These are phyloP conservation scores for Neospora caninum DNA, from an alignment of 169 alveolate genomes.

Conservation along the genomic window DNA sequence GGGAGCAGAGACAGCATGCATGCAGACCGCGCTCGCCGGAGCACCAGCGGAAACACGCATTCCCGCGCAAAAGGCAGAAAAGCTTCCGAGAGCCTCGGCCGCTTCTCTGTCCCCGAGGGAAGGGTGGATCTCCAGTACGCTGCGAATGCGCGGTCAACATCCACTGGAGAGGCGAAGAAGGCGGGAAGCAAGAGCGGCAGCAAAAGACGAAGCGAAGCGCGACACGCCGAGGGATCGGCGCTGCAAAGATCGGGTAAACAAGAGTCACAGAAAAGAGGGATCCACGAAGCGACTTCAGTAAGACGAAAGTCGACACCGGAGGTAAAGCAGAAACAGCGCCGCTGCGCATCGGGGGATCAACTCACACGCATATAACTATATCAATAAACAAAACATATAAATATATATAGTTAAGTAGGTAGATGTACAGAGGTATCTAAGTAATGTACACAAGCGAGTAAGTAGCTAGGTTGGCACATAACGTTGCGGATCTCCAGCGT, in stretches of 20 bases:
- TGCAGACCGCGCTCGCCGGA: constrained; percentile 13
- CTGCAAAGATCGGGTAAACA: not conserved
- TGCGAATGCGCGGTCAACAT: not conserved
- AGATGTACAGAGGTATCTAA: too few relatives aligned
- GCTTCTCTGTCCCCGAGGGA: not conserved
- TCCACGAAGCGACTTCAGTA: not conserved
- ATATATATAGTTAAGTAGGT: too few relatives aligned
- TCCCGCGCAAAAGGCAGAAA: constrained; percentile 31
- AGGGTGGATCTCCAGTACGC: not conserved
- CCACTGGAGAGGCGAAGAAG: not conserved
- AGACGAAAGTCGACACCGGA: too few relatives aligned
- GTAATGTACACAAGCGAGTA: too few relatives aligned
- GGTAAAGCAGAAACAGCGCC: too few relatives aligned
- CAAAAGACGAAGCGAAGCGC: not conserved
- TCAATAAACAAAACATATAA: too few relatives aligned
- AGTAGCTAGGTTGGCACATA: too few relatives aligned
- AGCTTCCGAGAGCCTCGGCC: not conserved
- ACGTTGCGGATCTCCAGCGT: too few relatives aligned
- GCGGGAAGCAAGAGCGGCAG: not conserved
- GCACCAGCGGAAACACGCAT: constrained; percentile 43
- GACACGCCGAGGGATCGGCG: not conserved
- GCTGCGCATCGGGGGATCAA: too few relatives aligned
- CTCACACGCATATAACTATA: too few relatives aligned
- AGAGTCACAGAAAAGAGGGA: not conserved
- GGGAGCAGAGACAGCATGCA: constrained; percentile 55